Conservation (phyloP, 129 eudicot genomes). For the Gnaphalium uliginosum region DNA sequence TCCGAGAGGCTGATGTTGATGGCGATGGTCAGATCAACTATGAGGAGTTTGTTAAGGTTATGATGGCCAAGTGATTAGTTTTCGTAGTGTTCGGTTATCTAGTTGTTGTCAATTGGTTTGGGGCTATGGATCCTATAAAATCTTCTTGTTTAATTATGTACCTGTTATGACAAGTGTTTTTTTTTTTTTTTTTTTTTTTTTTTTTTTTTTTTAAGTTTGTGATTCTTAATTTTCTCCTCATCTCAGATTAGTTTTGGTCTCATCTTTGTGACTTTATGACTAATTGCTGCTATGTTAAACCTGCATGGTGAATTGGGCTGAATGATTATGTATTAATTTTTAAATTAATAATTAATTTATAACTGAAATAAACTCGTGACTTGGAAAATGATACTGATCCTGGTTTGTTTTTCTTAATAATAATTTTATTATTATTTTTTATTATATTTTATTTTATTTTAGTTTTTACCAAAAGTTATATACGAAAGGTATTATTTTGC, state of each 20-base stretch:
- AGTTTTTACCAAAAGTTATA: too few species aligned
- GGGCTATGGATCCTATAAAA: conserved; percentile 26
- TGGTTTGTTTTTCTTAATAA: too few species aligned
- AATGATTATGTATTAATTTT: too few species aligned
- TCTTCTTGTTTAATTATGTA: conserved; percentile 43
- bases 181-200: too few species aligned
- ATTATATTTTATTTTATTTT: too few species aligned
- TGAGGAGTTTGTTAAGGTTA: conserved; percentile 50
- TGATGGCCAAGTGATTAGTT: conserved; percentile 44
- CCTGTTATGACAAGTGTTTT: conserved; percentile 25
- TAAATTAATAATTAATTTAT: too few species aligned
- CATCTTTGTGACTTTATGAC: too few species aligned
- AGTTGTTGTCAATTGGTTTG: conserved; percentile 29
- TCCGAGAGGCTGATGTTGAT: conserved; percentile 45
- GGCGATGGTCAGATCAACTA: conserved; percentile 48
- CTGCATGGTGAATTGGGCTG: too few species aligned
- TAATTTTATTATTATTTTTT: too few species aligned
- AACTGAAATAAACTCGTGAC: too few species aligned
- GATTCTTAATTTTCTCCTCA: conserved; percentile 3
- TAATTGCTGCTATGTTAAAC: too few species aligned
- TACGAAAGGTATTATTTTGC: neutral
- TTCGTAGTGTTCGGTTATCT: conserved; percentile 18
- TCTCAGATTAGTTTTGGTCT: conserved; percentile 18
- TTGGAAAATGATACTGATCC: too few species aligned
- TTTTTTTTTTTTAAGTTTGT: conserved; percentile 26